These are phyloP conservation scores for Lactarius tabidus DNA, from an alignment of 768 basidiomycete genomes.

Conservation along the genomic window DNA sequence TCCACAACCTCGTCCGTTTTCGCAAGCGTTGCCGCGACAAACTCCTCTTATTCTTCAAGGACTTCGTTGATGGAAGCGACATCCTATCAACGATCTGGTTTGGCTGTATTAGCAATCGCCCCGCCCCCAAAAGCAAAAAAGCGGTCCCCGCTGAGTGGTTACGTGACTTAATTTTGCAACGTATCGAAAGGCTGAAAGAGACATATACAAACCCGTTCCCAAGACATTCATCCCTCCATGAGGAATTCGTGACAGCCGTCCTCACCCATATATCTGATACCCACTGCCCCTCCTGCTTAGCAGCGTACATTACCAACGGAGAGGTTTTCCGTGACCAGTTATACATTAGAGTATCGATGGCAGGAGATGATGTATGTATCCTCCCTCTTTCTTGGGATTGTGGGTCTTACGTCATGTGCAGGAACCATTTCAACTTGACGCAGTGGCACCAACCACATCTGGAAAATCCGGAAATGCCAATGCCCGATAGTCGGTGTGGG, in stretches of 20 bases:
- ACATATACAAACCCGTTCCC: neutral
- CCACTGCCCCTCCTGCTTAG: neutral
- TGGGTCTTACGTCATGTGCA: neutral
- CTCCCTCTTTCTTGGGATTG: neutral
- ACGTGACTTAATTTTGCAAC: neutral
- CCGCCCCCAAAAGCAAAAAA: no score
- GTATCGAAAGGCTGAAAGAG: neutral
- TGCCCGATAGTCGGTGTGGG: neutral
- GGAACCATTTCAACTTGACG: neutral
- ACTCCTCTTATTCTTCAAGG: neutral
- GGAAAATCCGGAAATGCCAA: neutral
- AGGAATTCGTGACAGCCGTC: neutral
- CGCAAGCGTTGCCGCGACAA: neutral
- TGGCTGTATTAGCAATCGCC: neutral
- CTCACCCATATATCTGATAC: neutral
- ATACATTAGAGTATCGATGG: neutral
- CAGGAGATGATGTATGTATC: neutral
- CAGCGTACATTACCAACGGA: neutral
- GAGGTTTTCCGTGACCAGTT: neutral
- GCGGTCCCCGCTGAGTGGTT: constrained; percentile 3
- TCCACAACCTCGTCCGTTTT: neutral
- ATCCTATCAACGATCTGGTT: neutral
- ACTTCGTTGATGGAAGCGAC: neutral
- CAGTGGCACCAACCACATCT: neutral
- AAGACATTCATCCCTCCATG: neutral